These are phyloP conservation scores for Leptographium procerum DNA, from an alignment of 2,329 filamentous ascomycete genomes.

Conservation along the genomic window DNA sequence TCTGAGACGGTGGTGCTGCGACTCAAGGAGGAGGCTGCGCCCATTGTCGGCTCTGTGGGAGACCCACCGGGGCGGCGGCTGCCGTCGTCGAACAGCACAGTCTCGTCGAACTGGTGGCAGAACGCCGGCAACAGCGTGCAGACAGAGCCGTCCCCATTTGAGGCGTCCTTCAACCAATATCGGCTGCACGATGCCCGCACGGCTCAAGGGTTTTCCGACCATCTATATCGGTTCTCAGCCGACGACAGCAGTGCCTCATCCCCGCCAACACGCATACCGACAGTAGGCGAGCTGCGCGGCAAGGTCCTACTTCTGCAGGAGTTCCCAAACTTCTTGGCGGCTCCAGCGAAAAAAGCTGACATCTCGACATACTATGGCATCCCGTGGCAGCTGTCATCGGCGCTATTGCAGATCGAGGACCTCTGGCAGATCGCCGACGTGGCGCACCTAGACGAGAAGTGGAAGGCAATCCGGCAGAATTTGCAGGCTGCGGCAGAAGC, in stretches of 20 bases:
- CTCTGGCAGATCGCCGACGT: constrained; percentile 32
- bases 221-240: constrained; percentile 19
- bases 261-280: constrained; percentile 22
- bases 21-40: constrained; percentile 34
- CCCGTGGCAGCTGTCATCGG: constrained; percentile 27
- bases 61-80: constrained; percentile 6
- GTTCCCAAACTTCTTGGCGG: constrained; percentile 22
- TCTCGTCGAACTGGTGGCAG: background rate
- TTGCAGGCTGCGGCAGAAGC: constrained; percentile 25
- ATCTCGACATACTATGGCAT: constrained; percentile 26
- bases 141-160: constrained; percentile 22
- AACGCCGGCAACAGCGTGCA: background rate
- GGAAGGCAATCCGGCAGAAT: constrained; percentile 29
- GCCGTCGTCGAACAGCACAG: background rate
- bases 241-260: constrained; percentile 12
- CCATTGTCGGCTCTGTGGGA: constrained; percentile 16
- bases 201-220: constrained; percentile 20
- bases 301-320: constrained; percentile 37
- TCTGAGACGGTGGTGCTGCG: constrained; percentile 37
- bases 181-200: constrained; percentile 23
- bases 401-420: constrained; percentile 35
- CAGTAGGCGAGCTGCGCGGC: constrained; percentile 32
- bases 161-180: constrained; percentile 32
- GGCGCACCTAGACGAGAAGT: constrained; percentile 33
- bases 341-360: background rate